phyloP scores from a whole-genome alignment of 202 grass and related monocot genomes.

The Saccharum hybrid region DNA sequence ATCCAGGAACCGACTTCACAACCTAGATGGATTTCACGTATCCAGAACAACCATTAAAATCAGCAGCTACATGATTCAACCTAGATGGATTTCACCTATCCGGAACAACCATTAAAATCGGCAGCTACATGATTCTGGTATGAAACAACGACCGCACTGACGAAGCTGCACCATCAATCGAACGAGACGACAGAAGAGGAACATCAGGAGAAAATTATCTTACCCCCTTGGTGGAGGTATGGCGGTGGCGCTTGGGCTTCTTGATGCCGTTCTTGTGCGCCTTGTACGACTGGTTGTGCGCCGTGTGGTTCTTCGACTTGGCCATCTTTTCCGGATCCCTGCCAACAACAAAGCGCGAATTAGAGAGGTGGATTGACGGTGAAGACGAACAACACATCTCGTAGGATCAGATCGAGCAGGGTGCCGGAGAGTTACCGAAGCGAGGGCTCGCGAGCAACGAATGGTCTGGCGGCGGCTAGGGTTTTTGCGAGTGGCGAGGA shows the following conservation, averaged over 20 bases:
- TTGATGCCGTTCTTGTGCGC: slow-evolving; percentile 99
- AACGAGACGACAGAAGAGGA: background rate
- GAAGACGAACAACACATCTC: background rate
- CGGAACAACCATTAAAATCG: background rate
- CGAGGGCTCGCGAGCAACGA: background rate
- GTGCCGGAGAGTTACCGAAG: slow-evolving; percentile 18
- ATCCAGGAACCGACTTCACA: background rate
- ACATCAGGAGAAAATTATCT: background rate
- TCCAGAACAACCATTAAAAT: too few relatives aligned
- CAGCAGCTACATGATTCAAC: background rate
- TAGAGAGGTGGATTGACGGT: background rate
- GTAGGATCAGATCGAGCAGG: background rate
- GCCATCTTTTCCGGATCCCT: slow-evolving; percentile 61
- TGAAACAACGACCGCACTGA: background rate
- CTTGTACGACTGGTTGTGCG: slow-evolving; percentile 98
- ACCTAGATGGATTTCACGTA: background rate
- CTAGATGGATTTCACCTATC: background rate
- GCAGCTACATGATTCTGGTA: background rate
- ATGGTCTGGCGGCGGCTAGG: slow-evolving; percentile 34
- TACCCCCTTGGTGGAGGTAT: slow-evolving; percentile 96
- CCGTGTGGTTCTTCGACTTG: slow-evolving; percentile 99
- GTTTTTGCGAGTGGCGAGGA: background rate
- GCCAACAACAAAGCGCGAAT: background rate
- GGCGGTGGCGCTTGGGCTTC: slow-evolving; percentile 86
- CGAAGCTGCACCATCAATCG: background rate